Conservation (phyloP, 805 yeast genomes). For the Candida pseudoglaebosa region DNA sequence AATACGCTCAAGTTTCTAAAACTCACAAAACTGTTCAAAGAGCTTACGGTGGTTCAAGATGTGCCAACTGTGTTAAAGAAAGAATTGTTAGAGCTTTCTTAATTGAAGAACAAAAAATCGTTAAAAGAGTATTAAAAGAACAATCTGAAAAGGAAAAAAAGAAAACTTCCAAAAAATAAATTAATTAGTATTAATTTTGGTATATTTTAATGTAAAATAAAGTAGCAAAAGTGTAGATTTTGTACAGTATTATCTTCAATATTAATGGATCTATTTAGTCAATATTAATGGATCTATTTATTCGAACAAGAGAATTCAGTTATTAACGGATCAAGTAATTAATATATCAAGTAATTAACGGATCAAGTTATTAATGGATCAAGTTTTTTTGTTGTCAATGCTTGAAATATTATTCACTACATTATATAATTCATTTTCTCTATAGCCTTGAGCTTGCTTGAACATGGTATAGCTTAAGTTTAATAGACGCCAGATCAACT, state of each 20-base stretch:
- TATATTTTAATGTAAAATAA: constrained; percentile 7
- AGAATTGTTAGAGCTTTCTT: constrained; percentile 99
- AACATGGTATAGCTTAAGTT: too few relatives aligned
- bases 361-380: too few relatives aligned
- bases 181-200: constrained; percentile 4
- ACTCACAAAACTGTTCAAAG: constrained; percentile 98
- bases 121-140: constrained; percentile 98
- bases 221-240: not conserved
- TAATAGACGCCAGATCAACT: too few relatives aligned
- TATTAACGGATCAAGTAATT: too few relatives aligned
- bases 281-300: too few relatives aligned
- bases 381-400: too few relatives aligned
- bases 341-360: too few relatives aligned
- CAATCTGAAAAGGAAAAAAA: constrained; percentile 83
- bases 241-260: constrained; percentile 5
- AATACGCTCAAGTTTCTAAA: constrained; percentile 91
- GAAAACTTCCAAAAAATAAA: constrained; percentile 31
- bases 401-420: too few relatives aligned
- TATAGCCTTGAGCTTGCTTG: too few relatives aligned
- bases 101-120: constrained; percentile 99
- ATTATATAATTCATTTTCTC: too few relatives aligned
- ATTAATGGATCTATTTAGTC: constrained; percentile 6
- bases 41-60: constrained; percentile 99
- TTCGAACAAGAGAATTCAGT: too few relatives aligned
- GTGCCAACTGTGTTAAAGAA: constrained; percentile 98